Base-by-base conservation (phyloP, 2,329 filamentous ascomycete genomes). In the Truncatella angustata region DNA sequence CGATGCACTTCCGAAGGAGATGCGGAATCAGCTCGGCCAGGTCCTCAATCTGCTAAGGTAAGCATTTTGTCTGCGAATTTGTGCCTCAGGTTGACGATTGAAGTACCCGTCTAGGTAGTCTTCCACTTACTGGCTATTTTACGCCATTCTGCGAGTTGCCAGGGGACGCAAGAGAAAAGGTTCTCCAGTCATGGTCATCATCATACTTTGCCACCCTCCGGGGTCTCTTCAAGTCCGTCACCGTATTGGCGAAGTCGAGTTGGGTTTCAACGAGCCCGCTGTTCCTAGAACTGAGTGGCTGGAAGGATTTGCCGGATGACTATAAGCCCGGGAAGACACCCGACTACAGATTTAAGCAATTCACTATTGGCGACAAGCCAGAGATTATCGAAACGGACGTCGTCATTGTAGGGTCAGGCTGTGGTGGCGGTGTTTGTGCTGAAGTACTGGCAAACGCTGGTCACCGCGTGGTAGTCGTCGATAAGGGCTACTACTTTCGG, bases 321-420 rank as follows among this genome's bases (percentile, higher is more conserved):
- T 55, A 55, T 56, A 61, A 63, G 14, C 65, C 67, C 1, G 71
- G 67, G 1, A 68, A 70, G 49, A 70, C 69, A 0, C 72, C 67
- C 50, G 66, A 73, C 30, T 79, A 74, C 57, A 64, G 68, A 4
- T 80, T 80, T 56, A 60, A 78, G 7, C 73, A 79, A 55, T 63
- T 76, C 47, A 71, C 69, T n/a, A 35, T 56, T 21, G 49, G 49
- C 14, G 5, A 43, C 26, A 45, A 73, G 5, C 72, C 79, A 1
- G 79, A 82, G 56, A 72, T 73, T 3, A 72, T 88, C 24, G 80
- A 86, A 47, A 82, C 82, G 0, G 86, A 90, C 65, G 80, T 90
- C 0, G 78, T 90, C 14, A 79, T 91, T 49, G 76, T 91, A 6
- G 87, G 87, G 1, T 87, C 84, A 49, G 87, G 87, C 4, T 90